A percentile compares a stretch with the other conserved stretches of the same genome.
phyloP scores from a whole-genome alignment of 2,329 filamentous ascomycete species.

The Sarocladium strictum region DNA sequence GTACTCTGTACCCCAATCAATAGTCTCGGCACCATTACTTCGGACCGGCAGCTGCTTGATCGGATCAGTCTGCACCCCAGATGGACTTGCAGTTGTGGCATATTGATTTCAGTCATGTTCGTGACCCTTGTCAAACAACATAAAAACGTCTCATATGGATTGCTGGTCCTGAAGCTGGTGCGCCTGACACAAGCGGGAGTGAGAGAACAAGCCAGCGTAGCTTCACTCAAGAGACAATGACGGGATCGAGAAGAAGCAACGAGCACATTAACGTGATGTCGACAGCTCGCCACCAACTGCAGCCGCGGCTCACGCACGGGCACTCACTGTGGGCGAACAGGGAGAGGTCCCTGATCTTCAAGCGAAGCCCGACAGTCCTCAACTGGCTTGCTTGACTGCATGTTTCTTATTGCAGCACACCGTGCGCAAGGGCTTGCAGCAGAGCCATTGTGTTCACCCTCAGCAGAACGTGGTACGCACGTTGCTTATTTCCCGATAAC shows the following conservation, averaged over 20 bases:
- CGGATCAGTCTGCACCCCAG: too few species aligned
- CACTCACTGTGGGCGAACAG: too few species aligned
- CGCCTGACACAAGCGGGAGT: neutral
- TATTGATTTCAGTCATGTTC: too few species aligned
- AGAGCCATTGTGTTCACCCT: neutral
- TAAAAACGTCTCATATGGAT: neutral
- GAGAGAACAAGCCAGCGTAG: neutral
- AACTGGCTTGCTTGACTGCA: too few species aligned
- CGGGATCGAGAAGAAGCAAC: neutral
- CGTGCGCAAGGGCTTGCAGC: neutral
- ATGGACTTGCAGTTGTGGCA: neutral
- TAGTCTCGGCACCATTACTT: neutral
- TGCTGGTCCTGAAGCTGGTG: neutral
- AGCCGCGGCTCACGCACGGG: too few species aligned
- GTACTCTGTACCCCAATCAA: neutral
- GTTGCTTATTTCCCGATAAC: conserved; percentile 6
- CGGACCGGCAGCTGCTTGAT: neutral
- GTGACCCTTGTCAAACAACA: neutral
- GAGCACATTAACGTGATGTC: neutral
- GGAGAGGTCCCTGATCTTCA: too few species aligned
- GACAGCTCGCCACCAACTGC: neutral
- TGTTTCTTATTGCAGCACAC: too few species aligned
- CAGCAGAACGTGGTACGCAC: neutral
- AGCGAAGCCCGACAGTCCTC: too few species aligned
- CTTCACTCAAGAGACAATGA: neutral